Evolutionary conservation across 2,329 filamentous ascomycete genomes (phyloP).

Genomic region (Phyllosticta paracitricarpa): DNA sequence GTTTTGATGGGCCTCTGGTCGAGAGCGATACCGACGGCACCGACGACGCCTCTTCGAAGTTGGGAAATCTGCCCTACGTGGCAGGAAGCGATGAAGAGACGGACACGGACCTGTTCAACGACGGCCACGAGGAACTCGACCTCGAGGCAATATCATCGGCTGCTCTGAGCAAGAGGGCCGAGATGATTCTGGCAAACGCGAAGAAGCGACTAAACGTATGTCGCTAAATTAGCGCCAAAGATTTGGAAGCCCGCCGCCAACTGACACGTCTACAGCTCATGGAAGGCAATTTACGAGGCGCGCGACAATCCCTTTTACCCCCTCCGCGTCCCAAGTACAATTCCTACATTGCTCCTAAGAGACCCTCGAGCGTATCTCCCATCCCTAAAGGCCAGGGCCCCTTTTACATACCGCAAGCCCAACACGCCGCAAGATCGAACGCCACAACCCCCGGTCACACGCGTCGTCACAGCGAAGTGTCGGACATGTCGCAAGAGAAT

Average conservation of each 20-base stretch:
- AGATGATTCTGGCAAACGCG: slow-evolving; percentile 85
- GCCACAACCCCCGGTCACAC: slow-evolving; percentile 26
- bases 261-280: slow-evolving; percentile 55
- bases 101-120: slow-evolving; percentile 25
- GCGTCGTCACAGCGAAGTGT: slow-evolving; percentile 33
- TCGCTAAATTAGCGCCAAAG: slow-evolving; percentile 1
- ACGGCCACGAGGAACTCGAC: slow-evolving; percentile 32
- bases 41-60: slow-evolving; percentile 21
- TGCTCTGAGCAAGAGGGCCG: slow-evolving; percentile 70
- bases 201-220: slow-evolving; percentile 79
- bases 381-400: slow-evolving; percentile 19
- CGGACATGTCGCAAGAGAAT: slow-evolving; percentile 22
- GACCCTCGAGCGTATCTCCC: slow-evolving; percentile 22
- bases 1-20: not conserved
- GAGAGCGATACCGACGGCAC: slow-evolving; percentile 1
- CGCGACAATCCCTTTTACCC: slow-evolving; percentile 56
- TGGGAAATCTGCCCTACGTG: slow-evolving; percentile 18
- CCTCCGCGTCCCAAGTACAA: slow-evolving; percentile 30
- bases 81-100: slow-evolving; percentile 23
- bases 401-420: slow-evolving; percentile 5
- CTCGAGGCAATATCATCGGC: slow-evolving; percentile 61
- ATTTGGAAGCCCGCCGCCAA: not conserved
- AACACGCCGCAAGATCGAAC: slow-evolving; percentile 13
- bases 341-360: slow-evolving; percentile 33
- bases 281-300: slow-evolving; percentile 81